Evolutionary conservation across 2,329 filamentous ascomycete genomes (phyloP).

Genomic region (Penicillium fuscoglaucum): DNA sequence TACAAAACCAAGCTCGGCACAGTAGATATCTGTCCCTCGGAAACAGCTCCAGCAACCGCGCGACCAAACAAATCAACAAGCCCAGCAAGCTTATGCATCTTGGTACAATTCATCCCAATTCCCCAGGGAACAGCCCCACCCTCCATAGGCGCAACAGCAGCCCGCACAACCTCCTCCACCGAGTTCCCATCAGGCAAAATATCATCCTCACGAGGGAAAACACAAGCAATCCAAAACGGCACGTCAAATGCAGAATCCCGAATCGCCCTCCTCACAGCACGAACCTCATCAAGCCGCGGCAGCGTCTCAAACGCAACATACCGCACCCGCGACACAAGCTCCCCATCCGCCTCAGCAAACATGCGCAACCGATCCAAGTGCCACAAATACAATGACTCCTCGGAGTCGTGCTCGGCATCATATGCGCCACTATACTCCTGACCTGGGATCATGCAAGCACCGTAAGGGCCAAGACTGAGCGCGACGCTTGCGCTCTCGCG

Average conservation of each 20-base stretch:
- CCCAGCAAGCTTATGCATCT: slow-evolving; percentile 34
- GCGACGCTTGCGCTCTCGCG: slow-evolving; percentile 38
- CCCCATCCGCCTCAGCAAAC: slow-evolving; percentile 47
- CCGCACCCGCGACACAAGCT: slow-evolving; percentile 41
- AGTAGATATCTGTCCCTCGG: slow-evolving; percentile 8
- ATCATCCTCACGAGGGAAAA: slow-evolving; percentile 59
- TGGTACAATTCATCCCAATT: slow-evolving; percentile 67
- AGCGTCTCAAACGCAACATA: slow-evolving; percentile 67
- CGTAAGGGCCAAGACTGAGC: slow-evolving; percentile 65
- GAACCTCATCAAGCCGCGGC: slow-evolving; percentile 62
- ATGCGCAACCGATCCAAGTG: slow-evolving; percentile 56
- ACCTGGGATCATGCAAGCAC: slow-evolving; percentile 63
- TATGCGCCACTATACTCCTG: slow-evolving; percentile 67
- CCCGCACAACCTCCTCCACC: slow-evolving; percentile 45
- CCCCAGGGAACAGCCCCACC: slow-evolving; percentile 53
- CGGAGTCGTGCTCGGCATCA: slow-evolving; percentile 49
- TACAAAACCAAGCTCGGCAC: slow-evolving; percentile 61
- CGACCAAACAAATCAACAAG: slow-evolving; percentile 27
- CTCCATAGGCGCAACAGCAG: slow-evolving; percentile 34
- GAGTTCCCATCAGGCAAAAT: slow-evolving; percentile 58
- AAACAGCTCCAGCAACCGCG: slow-evolving; percentile 8
- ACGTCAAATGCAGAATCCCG: slow-evolving; percentile 25
- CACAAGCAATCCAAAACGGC: slow-evolving; percentile 63
- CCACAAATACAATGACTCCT: slow-evolving; percentile 54
- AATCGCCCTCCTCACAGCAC: slow-evolving; percentile 49